phyloP scores from a whole-genome alignment of 106 monocot genomes.

The Vanilla planifolia region DNA sequence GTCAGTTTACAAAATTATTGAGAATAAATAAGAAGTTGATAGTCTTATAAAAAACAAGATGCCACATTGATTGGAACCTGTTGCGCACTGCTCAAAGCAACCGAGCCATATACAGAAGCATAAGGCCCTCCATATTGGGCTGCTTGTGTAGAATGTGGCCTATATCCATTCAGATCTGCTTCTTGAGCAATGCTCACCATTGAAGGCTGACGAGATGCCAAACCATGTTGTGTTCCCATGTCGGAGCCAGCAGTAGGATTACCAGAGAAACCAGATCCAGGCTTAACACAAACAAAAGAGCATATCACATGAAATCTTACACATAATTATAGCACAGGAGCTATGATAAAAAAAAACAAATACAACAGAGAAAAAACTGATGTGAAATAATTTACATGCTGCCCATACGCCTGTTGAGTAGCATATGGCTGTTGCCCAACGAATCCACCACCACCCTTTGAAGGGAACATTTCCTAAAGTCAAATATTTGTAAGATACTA shows the following conservation, averaged over 20 bases:
- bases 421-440: slow-evolving; percentile 56
- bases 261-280: slow-evolving; percentile 28
- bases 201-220: slow-evolving; percentile 30
- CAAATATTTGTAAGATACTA: background rate
- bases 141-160: slow-evolving; percentile 37
- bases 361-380: slow-evolving; percentile 1
- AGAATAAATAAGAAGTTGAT: too few species aligned
- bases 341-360: background rate
- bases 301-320: background rate
- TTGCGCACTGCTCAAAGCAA: slow-evolving; percentile 34
- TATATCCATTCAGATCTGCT: slow-evolving; percentile 42
- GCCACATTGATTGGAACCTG: slow-evolving; percentile 29
- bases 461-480: slow-evolving; percentile 57
- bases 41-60: too few species aligned
- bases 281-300: slow-evolving; percentile 11
- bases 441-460: slow-evolving; percentile 58
- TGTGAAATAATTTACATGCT: slow-evolving; percentile 34
- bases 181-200: slow-evolving; percentile 41
- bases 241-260: slow-evolving; percentile 23
- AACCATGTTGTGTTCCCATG: slow-evolving; percentile 15
- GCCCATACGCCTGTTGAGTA: slow-evolving; percentile 61
- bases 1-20: too few species aligned
- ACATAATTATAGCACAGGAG: background rate
- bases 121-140: slow-evolving; percentile 74
- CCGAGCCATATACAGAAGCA: slow-evolving; percentile 71